Evolutionary conservation across 345 rosid species (phyloP).

Genomic region (Microthlaspi erraticum): DNA sequence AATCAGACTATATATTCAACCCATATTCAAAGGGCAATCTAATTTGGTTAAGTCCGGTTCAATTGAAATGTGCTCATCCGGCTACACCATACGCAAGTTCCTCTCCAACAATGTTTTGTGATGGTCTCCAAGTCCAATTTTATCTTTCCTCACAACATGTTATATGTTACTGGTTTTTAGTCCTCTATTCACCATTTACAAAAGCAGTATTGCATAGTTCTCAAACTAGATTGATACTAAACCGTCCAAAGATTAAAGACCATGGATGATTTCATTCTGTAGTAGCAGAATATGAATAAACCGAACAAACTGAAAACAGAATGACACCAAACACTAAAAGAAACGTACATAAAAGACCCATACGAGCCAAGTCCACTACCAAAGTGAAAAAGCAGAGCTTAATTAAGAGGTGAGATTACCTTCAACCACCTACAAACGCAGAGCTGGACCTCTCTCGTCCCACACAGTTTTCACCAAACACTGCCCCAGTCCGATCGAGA

Average conservation of each 20-base stretch:
- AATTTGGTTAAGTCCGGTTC: background rate
- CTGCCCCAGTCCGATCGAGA: conserved; percentile 15
- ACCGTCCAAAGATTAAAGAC: background rate
- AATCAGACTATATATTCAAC: background rate
- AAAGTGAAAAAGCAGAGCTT: conserved; percentile 8
- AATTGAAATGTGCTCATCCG: conserved; percentile 1
- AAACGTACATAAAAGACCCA: conserved; percentile 11
- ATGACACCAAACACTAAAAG: background rate
- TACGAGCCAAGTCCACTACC: conserved; percentile 9
- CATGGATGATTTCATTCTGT: background rate
- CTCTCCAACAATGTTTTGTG: background rate
- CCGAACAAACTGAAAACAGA: conserved; percentile 2
- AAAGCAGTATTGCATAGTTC: too few relatives aligned
- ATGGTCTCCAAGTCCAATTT: too few relatives aligned
- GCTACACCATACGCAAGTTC: background rate
- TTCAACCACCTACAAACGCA: conserved; percentile 23
- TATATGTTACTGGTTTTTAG: too few relatives aligned
- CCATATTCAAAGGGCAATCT: background rate
- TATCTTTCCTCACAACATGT: too few relatives aligned
- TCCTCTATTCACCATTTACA: too few relatives aligned
- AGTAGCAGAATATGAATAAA: background rate
- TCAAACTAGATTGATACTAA: conserved; percentile 2
- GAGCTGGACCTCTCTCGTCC: conserved; percentile 11
- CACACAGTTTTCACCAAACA: conserved; percentile 1
- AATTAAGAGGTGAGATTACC: background rate